These are phyloP conservation scores for Mycosphaerella arachidis DNA, from an alignment of 2,329 filamentous ascomycete species.

Conservation along the genomic window DNA sequence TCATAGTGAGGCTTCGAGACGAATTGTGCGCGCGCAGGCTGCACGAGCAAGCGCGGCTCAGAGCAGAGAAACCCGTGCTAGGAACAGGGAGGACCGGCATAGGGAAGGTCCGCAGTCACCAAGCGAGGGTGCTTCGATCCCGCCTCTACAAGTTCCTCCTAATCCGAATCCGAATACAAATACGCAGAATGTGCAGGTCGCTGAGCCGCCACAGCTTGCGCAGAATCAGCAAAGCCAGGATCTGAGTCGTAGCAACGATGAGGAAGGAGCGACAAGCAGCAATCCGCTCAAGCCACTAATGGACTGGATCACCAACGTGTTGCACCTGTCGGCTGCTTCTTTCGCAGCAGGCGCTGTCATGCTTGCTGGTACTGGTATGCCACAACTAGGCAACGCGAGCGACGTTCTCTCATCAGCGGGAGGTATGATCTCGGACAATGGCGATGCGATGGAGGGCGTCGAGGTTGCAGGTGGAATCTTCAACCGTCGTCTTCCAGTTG, in stretches of 20 bases:
- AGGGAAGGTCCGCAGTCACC: constrained; percentile 20
- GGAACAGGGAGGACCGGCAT: constrained; percentile 29
- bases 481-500: constrained; percentile 25
- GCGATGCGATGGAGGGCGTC: constrained; percentile 16
- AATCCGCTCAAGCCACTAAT: constrained; percentile 15
- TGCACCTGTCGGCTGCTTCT: constrained; percentile 18
- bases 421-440: constrained; percentile 18
- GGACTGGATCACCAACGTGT: constrained; percentile 23
- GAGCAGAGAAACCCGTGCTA: constrained; percentile 31
- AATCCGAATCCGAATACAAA: constrained; percentile 2
- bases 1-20: constrained; percentile 29
- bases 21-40: constrained; percentile 33
- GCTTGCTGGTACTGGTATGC: constrained; percentile 10
- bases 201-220: not conserved
- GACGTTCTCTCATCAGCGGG: constrained; percentile 7
- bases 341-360: constrained; percentile 16
- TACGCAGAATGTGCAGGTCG: constrained; percentile 1
- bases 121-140: constrained; percentile 8
- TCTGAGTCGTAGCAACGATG: constrained; percentile 6
- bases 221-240: constrained; percentile 5
- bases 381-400: constrained; percentile 13
- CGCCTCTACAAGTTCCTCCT: constrained; percentile 2
- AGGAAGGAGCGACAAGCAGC: not conserved
- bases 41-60: constrained; percentile 33
- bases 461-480: constrained; percentile 14